Conservation (phyloP, 106 monocot genomes). For the Dendrobium catenatum region DNA sequence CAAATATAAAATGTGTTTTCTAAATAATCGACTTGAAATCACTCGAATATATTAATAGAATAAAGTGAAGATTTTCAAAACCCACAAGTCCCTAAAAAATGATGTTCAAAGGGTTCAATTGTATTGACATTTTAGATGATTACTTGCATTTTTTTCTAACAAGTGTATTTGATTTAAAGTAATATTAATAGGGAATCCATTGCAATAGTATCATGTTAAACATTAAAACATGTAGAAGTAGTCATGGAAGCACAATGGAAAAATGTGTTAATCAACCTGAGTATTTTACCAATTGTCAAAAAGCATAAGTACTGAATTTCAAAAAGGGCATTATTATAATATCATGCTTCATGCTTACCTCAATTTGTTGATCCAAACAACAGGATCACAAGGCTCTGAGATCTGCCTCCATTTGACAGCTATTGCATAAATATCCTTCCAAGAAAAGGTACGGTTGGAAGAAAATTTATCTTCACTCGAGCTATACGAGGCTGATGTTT, state of each 20-base stretch:
- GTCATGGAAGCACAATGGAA: background rate
- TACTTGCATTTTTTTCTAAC: background rate
- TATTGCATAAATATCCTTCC: slow-evolving; percentile 76
- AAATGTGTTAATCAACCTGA: background rate
- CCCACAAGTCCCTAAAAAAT: background rate
- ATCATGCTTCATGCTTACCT: slow-evolving; percentile 30
- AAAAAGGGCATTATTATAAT: background rate
- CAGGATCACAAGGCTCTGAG: slow-evolving; percentile 97
- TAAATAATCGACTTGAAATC: too few species aligned
- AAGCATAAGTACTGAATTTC: background rate
- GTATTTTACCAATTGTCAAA: background rate
- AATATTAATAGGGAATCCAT: background rate
- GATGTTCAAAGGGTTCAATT: background rate
- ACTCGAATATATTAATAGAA: too few species aligned
- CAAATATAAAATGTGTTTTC: too few species aligned
- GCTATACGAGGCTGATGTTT: slow-evolving; percentile 29
- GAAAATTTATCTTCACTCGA: slow-evolving; percentile 44
- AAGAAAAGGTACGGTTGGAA: slow-evolving; percentile 35
- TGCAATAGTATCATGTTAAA: background rate
- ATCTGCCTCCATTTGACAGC: slow-evolving; percentile 96
- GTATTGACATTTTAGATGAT: background rate
- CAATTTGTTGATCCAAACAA: slow-evolving; percentile 92
- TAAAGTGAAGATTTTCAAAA: too few species aligned
- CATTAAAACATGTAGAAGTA: background rate
- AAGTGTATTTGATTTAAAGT: background rate